These are phyloP conservation scores for Globisporangium apiculatum DNA, from an alignment of 352 stramenopile genomes.

Conservation along the genomic window DNA sequence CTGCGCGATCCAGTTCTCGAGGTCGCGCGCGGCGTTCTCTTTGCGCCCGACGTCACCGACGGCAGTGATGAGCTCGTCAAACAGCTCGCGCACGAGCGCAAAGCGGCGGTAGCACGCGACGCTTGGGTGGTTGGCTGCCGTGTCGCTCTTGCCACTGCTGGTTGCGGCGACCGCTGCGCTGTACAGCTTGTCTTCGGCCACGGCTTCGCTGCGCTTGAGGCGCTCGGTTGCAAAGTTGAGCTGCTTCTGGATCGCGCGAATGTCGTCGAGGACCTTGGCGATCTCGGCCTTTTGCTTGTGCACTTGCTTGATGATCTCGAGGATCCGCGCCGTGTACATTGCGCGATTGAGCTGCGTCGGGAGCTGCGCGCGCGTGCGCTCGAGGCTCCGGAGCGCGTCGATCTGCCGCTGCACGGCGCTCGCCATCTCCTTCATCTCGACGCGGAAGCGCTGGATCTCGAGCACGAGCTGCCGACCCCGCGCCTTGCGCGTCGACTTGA, in stretches of 20 bases:
- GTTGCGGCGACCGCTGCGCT: constrained; percentile 39
- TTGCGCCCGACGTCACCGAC: constrained; percentile 66
- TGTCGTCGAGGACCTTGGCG: constrained; percentile 72
- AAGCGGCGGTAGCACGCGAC: constrained; percentile 85
- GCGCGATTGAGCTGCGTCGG: constrained; percentile 53
- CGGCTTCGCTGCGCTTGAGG: constrained; percentile 75
- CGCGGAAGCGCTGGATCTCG: constrained; percentile 57
- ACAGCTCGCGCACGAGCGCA: constrained; percentile 70
- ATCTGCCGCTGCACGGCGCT: constrained; percentile 65
- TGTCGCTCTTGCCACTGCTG: constrained; percentile 6
- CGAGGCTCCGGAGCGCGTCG: constrained; percentile 40
- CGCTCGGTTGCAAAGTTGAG: constrained; percentile 71
- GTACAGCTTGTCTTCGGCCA: constrained; percentile 83
- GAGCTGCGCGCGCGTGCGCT: constrained; percentile 46
- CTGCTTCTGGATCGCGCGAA: constrained; percentile 70
- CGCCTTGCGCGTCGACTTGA: constrained; percentile 44
- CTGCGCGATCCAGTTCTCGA: constrained; percentile 82
- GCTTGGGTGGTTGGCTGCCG: constrained; percentile 24
- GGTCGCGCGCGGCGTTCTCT: constrained; percentile 64
- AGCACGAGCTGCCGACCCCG: constrained; percentile 49
- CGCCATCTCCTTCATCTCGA: constrained; percentile 61
- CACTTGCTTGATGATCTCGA: constrained; percentile 89
- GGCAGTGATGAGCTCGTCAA: constrained; percentile 71
- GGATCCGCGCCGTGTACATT: constrained; percentile 85
- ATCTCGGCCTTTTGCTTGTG: constrained; percentile 88